These are phyloP conservation scores for Oxytropis ochrocephala DNA, from an alignment of 306 rosid genomes.

Conservation along the genomic window DNA sequence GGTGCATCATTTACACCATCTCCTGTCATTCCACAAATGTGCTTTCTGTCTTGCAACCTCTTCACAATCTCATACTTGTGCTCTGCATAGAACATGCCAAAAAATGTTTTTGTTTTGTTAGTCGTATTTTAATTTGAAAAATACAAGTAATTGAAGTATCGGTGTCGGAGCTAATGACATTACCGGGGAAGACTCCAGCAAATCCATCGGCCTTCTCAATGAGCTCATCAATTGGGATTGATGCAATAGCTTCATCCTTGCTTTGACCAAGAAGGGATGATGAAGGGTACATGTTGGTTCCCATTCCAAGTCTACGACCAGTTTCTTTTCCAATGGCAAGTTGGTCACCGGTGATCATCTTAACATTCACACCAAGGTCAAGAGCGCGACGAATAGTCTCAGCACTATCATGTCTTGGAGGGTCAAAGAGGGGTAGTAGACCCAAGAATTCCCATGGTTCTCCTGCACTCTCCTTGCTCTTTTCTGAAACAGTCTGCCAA, in stretches of 20 bases:
- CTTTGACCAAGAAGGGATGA: slow-evolving; percentile 63
- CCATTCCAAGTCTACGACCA: slow-evolving; percentile 90
- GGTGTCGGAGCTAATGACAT: no score
- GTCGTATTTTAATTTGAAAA: background rate
- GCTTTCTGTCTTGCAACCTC: slow-evolving; percentile 65
- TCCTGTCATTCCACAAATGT: slow-evolving; percentile 84
- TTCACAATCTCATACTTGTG: slow-evolving; percentile 91
- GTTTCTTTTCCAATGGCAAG: slow-evolving; percentile 93
- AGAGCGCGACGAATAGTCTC: slow-evolving; percentile 84
- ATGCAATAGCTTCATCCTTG: slow-evolving; percentile 41
- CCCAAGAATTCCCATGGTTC: slow-evolving; percentile 74
- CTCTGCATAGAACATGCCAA: slow-evolving; percentile 37
- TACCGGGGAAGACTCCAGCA: slow-evolving; percentile 95
- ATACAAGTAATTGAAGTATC: no score
- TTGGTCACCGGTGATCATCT: slow-evolving; percentile 93
- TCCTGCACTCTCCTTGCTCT: slow-evolving; percentile 67
- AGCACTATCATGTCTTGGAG: slow-evolving; percentile 89
- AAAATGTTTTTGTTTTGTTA: background rate
- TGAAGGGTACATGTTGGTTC: slow-evolving; percentile 91
- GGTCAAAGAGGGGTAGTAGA: slow-evolving; percentile 80
- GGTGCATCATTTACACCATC: slow-evolving; percentile 93
- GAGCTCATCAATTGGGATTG: slow-evolving; percentile 63
- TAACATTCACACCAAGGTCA: slow-evolving; percentile 77
- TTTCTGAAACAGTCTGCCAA: slow-evolving; percentile 51
- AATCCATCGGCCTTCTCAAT: slow-evolving; percentile 90